Evolutionary conservation across 768 basidiomycete genomes (phyloP), one percentile per base, ranked within the genome.

Genomic region (Lepiota venenata): DNA sequence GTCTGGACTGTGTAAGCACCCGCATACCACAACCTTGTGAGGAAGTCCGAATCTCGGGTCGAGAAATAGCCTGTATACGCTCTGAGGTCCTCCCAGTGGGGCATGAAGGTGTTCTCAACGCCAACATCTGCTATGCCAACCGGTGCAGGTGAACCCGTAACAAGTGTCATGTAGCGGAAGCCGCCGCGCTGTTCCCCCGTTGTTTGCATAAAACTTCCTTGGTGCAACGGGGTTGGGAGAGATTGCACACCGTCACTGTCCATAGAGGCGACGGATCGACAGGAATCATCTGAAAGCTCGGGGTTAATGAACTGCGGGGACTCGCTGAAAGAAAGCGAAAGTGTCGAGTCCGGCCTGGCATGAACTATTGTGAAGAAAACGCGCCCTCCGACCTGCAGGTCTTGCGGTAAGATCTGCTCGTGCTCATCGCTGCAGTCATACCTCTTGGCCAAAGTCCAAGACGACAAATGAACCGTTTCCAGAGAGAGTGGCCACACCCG

Each of bases 1-100:
- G 75, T 79, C 61, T 80, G 79, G 37, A 80, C 75, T 0, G 80
- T 81, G 53, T 80, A 81, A 21, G 79, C 79, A 7, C 79, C 80
- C 12, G 78, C 75, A 58, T 80, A 81, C 79, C 79, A 81, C 21
- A 80, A 58, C 59, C 75, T 80, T 15, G 76, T 79, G 56, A 79
- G 55, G 55, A 79, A 77, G 53, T 75, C 61, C 12, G 67, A 58
- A 63, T 80, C 76, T 1, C 54, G 52, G 3, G 77, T 67, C 47
- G 64, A 77, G 66, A 80, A 81, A 57, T 78, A 79, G 1, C 79
- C 78, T 8, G 69, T 67, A 56, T 79, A 81, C 22, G 73, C 71
- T 35, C 73, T 58, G 55, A 78, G 59, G 54, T 78, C 66, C n/a
- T 74, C 69, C 62, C 75, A 70, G 52, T 78, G 77, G 1, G 78